Percentiles rank a stretch among this genome's conserved stretches.
Evolutionary conservation across 2,329 filamentous ascomycete genomes (phyloP).

Genomic region (Pleoardoris graminearum): DNA sequence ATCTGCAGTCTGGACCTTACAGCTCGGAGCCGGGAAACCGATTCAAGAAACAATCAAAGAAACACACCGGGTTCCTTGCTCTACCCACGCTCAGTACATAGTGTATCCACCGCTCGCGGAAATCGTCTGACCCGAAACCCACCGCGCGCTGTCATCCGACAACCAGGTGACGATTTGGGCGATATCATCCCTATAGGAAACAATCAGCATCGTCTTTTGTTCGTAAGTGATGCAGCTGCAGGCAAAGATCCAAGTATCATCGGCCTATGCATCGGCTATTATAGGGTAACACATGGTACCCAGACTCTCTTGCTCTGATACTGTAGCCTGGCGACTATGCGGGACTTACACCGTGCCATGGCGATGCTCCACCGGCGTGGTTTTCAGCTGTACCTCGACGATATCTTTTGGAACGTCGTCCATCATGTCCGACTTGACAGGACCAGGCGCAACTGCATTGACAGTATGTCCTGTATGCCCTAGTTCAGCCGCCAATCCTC

Average conservation of each 20-base stretch:
- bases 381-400: conserved; percentile 54
- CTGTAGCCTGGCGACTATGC: too few species aligned
- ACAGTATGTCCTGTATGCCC: conserved; percentile 62
- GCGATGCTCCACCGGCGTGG: conserved; percentile 57
- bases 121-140: conserved; percentile 58
- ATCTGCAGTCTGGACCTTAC: conserved; percentile 32
- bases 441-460: conserved; percentile 63
- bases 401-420: conserved; percentile 56
- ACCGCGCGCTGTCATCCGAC: conserved; percentile 51
- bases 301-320: too few species aligned
- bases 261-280: too few species aligned
- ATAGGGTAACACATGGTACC: too few species aligned
- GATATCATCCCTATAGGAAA: conserved; percentile 53
- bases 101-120: conserved; percentile 57
- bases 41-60: conserved; percentile 23
- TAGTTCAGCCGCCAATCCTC: conserved; percentile 62
- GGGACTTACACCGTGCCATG: conserved; percentile 47
- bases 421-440: conserved; percentile 62
- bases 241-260: too few species aligned
- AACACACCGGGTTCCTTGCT: conserved; percentile 16
- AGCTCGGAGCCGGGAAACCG: conserved; percentile 20
- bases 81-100: conserved; percentile 28
- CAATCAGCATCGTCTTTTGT: conserved; percentile 2
- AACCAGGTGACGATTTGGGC: conserved; percentile 61
- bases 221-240: too few species aligned